Base-by-base conservation (phyloP, 1,284 basidiomycete species). In the Agroathelia rolfsii region DNA sequence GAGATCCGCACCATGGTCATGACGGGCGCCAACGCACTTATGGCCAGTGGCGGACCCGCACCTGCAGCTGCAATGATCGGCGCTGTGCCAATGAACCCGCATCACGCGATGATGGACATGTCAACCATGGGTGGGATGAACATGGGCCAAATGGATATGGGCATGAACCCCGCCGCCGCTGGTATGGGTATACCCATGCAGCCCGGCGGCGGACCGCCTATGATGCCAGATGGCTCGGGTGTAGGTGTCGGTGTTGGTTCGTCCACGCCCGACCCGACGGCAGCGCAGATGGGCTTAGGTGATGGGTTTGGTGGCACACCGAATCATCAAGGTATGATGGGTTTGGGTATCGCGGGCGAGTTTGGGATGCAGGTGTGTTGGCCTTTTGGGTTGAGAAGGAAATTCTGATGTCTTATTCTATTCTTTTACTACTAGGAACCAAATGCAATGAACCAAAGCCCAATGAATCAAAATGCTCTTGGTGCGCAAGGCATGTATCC, bases 1-100 rank as follows among this genome's bases (percentile, higher is more conserved):
- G 84, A 87, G 41, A 64, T 85, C 34, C 77, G 84, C 25, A 74
- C 76, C 36, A 85, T 86, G 81, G 82, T 84, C 35, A 79, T 81
- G 71, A 79, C 75, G 9, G 76, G 77, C 24, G 75, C 77, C 35
- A 76, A 69, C 19, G 70, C 73, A 9, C 76, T 81, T 70, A 82
- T 80, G 79, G 73, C 76, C 42, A 64, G 60, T 35, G 67, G 61
- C 5, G 62, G 56, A 30, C 57, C 59, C 6, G 69, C 61, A 32
- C 57, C 62, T n/a, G n/a, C n/a, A n/a, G n/a, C n/a, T n/a, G 67
- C 59, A 12, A 79, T 83, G 76, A 76, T 83, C 69, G 60, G 55
- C 13, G 57, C 35, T 14, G 55, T 53, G 34, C 53, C 52, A 28
- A 60, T 58, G 45, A 56, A 59, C 38, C 42, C 51, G 29, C n/a